These are phyloP conservation scores for Sporisorium iseilematis-ciliati DNA, from an alignment of 1,284 basidiomycete genomes.

Conservation along the genomic window DNA sequence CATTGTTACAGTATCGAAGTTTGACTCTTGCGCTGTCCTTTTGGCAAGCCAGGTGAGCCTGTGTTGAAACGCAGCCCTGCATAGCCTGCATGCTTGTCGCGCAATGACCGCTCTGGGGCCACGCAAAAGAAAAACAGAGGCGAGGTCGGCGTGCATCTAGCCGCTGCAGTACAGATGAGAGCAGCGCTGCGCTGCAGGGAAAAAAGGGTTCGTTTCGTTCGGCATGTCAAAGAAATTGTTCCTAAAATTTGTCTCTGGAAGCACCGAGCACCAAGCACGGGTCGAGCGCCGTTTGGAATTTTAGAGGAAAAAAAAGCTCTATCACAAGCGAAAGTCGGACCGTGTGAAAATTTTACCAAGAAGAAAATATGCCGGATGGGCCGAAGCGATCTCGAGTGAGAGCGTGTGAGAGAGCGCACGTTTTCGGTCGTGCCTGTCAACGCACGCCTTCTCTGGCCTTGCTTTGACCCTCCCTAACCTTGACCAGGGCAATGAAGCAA, in stretches of 20 bases:
- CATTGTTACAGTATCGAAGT: neutral
- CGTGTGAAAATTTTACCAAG: conserved; percentile 1
- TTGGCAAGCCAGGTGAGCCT: neutral
- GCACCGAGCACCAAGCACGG: too few relatives aligned
- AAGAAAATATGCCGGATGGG: neutral
- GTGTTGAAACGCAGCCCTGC: conserved; percentile 9
- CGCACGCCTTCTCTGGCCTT: neutral
- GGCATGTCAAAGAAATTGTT: neutral
- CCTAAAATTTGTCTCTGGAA: neutral
- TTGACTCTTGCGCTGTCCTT: neutral
- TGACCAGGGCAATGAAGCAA: too few relatives aligned
- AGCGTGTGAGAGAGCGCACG: neutral
- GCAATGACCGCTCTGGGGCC: neutral
- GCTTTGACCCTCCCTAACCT: neutral
- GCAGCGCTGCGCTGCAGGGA: too few relatives aligned
- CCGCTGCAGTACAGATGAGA: too few relatives aligned
- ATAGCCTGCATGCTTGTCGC: too few relatives aligned
- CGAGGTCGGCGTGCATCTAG: conserved; percentile 5
- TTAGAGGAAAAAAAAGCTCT: neutral
- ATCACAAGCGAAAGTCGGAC: neutral
- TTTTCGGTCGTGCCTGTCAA: neutral
- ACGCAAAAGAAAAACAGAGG: too few relatives aligned
- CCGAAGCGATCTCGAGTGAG: neutral
- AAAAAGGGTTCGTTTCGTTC: too few relatives aligned
- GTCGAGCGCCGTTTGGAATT: too few relatives aligned